These are phyloP conservation scores for Podila verticillata DNA, from an alignment of 192 early-diverging fungal genomes.

Conservation along the genomic window DNA sequence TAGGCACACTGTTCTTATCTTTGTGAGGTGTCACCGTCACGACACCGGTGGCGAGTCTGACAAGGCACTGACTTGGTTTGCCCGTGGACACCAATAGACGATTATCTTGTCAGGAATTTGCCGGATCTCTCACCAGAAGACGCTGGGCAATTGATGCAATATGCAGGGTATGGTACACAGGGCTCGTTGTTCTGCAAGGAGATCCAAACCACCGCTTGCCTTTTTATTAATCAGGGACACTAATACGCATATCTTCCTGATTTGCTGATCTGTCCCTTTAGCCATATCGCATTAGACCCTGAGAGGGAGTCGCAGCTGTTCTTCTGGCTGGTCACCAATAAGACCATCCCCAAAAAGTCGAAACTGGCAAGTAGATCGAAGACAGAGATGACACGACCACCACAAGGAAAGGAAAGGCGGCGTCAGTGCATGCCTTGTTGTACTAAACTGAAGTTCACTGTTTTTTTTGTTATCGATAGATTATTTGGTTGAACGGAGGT, in stretches of 20 bases:
- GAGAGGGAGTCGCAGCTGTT: conserved; percentile 53
- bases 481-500: conserved; percentile 75
- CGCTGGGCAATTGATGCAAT: conserved; percentile 37
- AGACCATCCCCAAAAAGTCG: conserved; percentile 11
- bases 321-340: conserved; percentile 61
- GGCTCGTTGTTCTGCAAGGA: neutral
- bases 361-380: conserved; percentile 49
- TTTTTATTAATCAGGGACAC: neutral
- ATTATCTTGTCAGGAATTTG: conserved; percentile 48
- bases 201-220: neutral
- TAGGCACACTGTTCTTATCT: neutral
- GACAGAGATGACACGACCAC: neutral
- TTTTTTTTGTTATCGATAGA: conserved; percentile 29
- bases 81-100: neutral
- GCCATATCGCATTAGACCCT: conserved; percentile 54
- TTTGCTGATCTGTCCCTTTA: neutral
- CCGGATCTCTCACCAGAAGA: conserved; percentile 46
- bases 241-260: too few relatives aligned
- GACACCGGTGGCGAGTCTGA: neutral
- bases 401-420: neutral
- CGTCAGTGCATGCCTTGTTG: too few relatives aligned
- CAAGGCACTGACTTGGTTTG: too few relatives aligned
- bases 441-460: neutral
- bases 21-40: too few relatives aligned
- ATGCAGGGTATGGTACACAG: conserved; percentile 56